phyloP scores from a whole-genome alignment of 2,329 filamentous ascomycete genomes.

The Verticillium alfalfae region DNA sequence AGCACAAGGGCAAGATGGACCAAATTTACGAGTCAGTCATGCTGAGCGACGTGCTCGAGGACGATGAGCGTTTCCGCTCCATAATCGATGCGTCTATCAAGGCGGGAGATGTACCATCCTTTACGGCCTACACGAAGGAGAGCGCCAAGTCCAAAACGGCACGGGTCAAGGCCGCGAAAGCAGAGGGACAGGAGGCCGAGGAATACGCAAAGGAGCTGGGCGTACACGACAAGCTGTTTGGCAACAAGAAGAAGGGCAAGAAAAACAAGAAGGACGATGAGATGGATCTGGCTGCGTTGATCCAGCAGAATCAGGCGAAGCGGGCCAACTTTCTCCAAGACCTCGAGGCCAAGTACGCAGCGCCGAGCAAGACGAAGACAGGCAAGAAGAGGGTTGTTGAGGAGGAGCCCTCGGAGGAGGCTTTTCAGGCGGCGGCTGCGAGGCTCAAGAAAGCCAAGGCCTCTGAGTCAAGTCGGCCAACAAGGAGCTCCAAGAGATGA shows the following conservation, averaged over 20 bases:
- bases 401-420: conserved; percentile 58
- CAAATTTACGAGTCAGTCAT: conserved; percentile 77
- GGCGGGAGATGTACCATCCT: conserved; percentile 59
- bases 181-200: conserved; percentile 68
- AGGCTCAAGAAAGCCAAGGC: conserved; percentile 34
- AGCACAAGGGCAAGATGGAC: conserved; percentile 69
- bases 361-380: conserved; percentile 39
- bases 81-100: conserved; percentile 81
- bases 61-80: conserved; percentile 76
- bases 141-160: conserved; percentile 56
- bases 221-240: conserved; percentile 65
- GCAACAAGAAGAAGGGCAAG: conserved; percentile 35
- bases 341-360: conserved; percentile 71
- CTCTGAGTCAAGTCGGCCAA: background rate
- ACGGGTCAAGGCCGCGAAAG: conserved; percentile 55
- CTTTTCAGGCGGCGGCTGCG: conserved; percentile 52
- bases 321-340: conserved; percentile 63
- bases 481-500: background rate
- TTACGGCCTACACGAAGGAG: conserved; percentile 67
- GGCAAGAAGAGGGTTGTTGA: conserved; percentile 47
- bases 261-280: conserved; percentile 33
- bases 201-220: conserved; percentile 71
- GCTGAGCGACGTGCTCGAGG: conserved; percentile 75
- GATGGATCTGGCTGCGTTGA: conserved; percentile 64
- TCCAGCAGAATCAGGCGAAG: conserved; percentile 63